Percentiles rank a stretch among this genome's conserved stretches.
phyloP scores from a whole-genome alignment of 108 stramenopile genomes.

The Fistulifera solaris region DNA sequence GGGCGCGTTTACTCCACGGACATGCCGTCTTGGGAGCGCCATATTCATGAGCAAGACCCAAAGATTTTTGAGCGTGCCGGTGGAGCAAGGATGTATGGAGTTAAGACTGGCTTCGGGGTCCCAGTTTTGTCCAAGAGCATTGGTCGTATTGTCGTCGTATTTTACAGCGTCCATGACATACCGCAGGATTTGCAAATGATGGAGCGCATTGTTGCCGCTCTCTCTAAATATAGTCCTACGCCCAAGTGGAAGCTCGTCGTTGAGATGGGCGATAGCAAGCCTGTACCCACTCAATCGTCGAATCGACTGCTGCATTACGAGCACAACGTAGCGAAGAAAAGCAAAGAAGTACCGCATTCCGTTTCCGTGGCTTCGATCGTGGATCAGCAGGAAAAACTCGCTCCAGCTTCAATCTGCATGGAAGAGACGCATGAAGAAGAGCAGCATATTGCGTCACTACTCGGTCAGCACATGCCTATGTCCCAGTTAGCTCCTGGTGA shows the following conservation, averaged over 20 bases:
- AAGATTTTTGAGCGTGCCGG: constrained; percentile 52
- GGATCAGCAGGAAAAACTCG: background rate
- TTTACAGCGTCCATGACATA: constrained; percentile 47
- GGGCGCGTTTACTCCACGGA: constrained; percentile 55
- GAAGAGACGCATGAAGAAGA: constrained; percentile 25
- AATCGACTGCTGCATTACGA: background rate
- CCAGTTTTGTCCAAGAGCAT: constrained; percentile 42
- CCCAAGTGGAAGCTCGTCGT: constrained; percentile 67
- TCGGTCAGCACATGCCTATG: constrained; percentile 56
- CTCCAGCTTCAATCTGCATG: background rate
- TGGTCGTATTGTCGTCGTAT: constrained; percentile 47
- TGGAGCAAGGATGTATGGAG: constrained; percentile 62
- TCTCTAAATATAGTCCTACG: constrained; percentile 38
- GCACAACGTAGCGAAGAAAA: background rate
- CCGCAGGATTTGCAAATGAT: constrained; percentile 25
- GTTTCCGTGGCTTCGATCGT: background rate
- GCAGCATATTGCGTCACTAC: constrained; percentile 42
- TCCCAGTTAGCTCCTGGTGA: constrained; percentile 7
- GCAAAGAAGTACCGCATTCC: constrained; percentile 2
- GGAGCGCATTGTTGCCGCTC: constrained; percentile 18
- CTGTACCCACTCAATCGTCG: background rate
- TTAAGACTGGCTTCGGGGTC: constrained; percentile 61
- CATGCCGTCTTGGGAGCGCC: constrained; percentile 39
- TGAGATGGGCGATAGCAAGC: constrained; percentile 28
- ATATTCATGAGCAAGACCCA: constrained; percentile 30